Evolutionary conservation across 805 yeast genomes (phyloP), one percentile per base, ranked within the genome.

Genomic region (Torulaspora delbrueckii): DNA sequence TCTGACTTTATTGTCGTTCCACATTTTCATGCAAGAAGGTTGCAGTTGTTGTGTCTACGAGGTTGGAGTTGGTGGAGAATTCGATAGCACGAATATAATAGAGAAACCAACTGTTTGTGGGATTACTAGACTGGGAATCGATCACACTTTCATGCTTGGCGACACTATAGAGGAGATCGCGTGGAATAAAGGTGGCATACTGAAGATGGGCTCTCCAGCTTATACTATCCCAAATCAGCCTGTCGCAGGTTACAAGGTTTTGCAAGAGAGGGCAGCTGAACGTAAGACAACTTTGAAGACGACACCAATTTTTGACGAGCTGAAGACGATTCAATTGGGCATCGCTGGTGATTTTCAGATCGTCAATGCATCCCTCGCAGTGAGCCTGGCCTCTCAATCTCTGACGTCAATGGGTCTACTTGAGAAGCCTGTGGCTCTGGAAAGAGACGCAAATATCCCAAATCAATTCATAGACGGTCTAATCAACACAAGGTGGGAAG

Each of bases 51-150:
- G 98, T 9, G 83, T 93, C 31, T 89, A 86, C 60, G 99, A 93
- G 65, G 99, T 95, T 25, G 99, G 99, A 18, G 96, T 93, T 39
- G 99, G 99, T 24, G 99, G 99, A 5, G 95, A 86, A 61, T 88
- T 81, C 59, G 99, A 93, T 65, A 87, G 96, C n/a, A 93, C 99
- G 9, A 93, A 93, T 62, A 77, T 93, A 2, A 78, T 93, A 40
- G 79, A 74, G 35, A 69, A 73, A 35, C 98, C 99, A 14, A 77
- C 86, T 0, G 90, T 81, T 1, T 82, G 96, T 38, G 99, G 95
- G 31, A 83, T 93, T 13, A 71, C 93, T 2, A 76, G 91, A 5
- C 68, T 93, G 49, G 99, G 98, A 0, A 84, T 93, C 36, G 99
- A 93, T 64, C 99, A 93, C 65, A 84, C 89, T 0, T 72, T 79